These are phyloP conservation scores for Cytospora piceicola DNA, from an alignment of 2,329 filamentous ascomycete genomes.

Conservation along the genomic window DNA sequence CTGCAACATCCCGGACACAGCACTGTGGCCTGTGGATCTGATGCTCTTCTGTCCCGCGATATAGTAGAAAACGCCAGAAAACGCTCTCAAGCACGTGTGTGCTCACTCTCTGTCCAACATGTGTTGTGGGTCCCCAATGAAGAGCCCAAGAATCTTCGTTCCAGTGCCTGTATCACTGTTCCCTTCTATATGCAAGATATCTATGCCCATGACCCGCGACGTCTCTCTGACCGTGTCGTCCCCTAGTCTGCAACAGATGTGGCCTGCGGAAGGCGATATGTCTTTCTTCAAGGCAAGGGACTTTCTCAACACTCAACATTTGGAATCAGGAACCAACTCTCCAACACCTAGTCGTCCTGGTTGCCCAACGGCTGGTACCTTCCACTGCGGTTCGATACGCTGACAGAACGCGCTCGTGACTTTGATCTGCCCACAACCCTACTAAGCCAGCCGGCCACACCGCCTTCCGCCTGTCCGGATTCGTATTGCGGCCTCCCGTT, in stretches of 20 bases:
- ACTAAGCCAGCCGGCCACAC: constrained; percentile 56
- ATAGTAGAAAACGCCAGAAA: background rate
- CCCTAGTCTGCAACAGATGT: background rate
- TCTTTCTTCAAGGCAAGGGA: background rate
- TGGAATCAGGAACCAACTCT: background rate
- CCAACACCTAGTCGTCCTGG: constrained; percentile 41
- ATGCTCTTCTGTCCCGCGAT: background rate
- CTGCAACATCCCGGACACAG: background rate
- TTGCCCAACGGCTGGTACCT: constrained; percentile 48
- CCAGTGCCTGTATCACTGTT: constrained; percentile 13
- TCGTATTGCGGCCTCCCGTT: constrained; percentile 47
- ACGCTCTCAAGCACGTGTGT: constrained; percentile 17
- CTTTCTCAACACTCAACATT: background rate
- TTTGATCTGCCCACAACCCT: constrained; percentile 40
- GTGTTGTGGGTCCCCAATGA: background rate
- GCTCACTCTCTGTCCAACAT: constrained; percentile 4
- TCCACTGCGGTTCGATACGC: constrained; percentile 40
- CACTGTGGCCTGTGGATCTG: background rate
- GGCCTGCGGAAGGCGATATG: background rate
- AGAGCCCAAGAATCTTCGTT: background rate
- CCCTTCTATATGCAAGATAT: constrained; percentile 27
- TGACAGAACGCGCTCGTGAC: constrained; percentile 41
- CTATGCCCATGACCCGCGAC: constrained; percentile 11
- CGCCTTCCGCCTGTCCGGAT: constrained; percentile 36
- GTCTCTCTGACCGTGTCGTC: constrained; percentile 12